Percentiles rank a stretch among this genome's conserved stretches.
phyloP scores from a whole-genome alignment of 2,329 filamentous ascomycete genomes.

The Fusarium verrucosum region DNA sequence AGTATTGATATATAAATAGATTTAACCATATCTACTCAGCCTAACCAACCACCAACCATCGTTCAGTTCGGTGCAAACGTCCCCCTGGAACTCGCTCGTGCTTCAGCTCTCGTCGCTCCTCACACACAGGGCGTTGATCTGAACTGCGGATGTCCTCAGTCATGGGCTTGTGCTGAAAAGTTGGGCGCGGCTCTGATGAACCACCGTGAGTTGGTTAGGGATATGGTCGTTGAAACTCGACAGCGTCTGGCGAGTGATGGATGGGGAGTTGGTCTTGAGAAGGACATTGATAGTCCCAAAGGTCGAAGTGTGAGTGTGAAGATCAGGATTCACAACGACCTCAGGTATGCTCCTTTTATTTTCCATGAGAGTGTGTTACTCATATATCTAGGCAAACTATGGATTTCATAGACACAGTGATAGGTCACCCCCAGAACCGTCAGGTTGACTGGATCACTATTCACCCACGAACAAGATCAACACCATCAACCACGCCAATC shows the following conservation, averaged over 20 bases:
- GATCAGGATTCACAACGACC: slow-evolving; percentile 73
- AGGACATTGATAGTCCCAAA: slow-evolving; percentile 54
- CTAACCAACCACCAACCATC: slow-evolving; percentile 66
- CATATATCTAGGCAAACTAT: slow-evolving; percentile 58
- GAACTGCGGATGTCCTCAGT: slow-evolving; percentile 78
- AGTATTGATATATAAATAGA: slow-evolving; percentile 51
- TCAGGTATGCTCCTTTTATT: slow-evolving; percentile 53
- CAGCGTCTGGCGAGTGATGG: slow-evolving; percentile 60
- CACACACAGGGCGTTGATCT: slow-evolving; percentile 72
- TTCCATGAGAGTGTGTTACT: not conserved
- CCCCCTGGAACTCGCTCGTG: slow-evolving; percentile 68
- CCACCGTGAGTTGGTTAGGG: slow-evolving; percentile 69
- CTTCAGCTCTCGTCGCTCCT: slow-evolving; percentile 69
- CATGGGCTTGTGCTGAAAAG: slow-evolving; percentile 74
- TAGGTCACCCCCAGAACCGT: slow-evolving; percentile 60
- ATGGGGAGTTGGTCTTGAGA: slow-evolving; percentile 59
- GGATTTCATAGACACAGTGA: slow-evolving; percentile 70
- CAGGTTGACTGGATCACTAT: slow-evolving; percentile 75
- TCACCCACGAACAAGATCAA: slow-evolving; percentile 71
- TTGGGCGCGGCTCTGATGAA: slow-evolving; percentile 77
- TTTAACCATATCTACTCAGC: slow-evolving; percentile 66
- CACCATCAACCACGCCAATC: slow-evolving; percentile 69
- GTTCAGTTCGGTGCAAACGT: slow-evolving; percentile 73
- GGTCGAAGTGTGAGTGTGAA: slow-evolving; percentile 74
- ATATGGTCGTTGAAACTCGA: slow-evolving; percentile 70